Percentiles rank a stretch among this genome's conserved stretches.
phyloP scores from a whole-genome alignment of 371 early-diverging fungal species.

The Rhizopus arrhizus region DNA sequence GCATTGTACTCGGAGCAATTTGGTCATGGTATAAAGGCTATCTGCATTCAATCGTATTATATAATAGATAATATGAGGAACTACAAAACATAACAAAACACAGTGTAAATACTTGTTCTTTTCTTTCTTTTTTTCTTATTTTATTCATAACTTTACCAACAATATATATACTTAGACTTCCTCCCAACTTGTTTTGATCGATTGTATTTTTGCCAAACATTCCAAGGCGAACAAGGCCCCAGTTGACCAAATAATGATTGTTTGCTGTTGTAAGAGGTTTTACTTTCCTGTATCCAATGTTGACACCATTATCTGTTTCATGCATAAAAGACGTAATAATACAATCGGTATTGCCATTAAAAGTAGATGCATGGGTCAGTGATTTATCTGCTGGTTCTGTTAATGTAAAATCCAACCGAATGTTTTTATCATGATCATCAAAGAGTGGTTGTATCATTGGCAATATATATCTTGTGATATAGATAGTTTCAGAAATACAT shows the following conservation, averaged over 20 bases:
- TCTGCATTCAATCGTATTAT: conserved; percentile 24
- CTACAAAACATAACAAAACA: conserved; percentile 17
- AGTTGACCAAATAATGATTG: conserved; percentile 21
- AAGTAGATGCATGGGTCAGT: background rate
- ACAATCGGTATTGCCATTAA: conserved; percentile 17
- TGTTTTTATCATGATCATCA: conserved; percentile 16
- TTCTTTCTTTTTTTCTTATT: conserved; percentile 5
- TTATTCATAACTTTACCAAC: conserved; percentile 17
- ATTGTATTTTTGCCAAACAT: conserved; percentile 22
- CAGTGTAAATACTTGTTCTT: conserved; percentile 10
- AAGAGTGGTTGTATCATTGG: conserved; percentile 16
- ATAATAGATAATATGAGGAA: conserved; percentile 26
- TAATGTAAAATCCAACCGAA: conserved; percentile 8
- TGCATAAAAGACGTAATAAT: conserved; percentile 12
- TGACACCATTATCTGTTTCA: conserved; percentile 22
- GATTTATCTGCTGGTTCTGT: conserved; percentile 17
- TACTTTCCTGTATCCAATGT: conserved; percentile 19
- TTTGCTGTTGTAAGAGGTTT: conserved; percentile 10
- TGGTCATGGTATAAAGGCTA: conserved; percentile 23
- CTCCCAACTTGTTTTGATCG: conserved; percentile 8
- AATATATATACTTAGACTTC: conserved; percentile 14
- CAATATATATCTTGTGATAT: conserved; percentile 21
- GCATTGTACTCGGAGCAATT: conserved; percentile 13
- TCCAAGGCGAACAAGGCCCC: conserved; percentile 26
- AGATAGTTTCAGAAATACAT: conserved; percentile 11